Conservation (phyloP, 2,329 filamentous ascomycete species). For the Didymella sp. region DNA sequence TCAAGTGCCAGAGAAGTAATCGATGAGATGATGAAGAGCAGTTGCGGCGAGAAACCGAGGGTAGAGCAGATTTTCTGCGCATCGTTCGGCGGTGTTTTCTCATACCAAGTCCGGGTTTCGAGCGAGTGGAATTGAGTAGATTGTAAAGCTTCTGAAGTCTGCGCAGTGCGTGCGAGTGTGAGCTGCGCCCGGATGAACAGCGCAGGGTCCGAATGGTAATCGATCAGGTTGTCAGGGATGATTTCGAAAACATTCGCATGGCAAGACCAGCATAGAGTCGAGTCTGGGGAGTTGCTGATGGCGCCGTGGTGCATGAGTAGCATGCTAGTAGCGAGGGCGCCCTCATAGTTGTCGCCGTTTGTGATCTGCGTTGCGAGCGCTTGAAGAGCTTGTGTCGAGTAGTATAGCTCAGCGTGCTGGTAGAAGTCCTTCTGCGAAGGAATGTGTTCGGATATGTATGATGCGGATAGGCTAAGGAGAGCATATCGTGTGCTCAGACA, state of each 20-base stretch:
- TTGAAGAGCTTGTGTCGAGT: slow-evolving; percentile 43
- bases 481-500: slow-evolving; percentile 43
- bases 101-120: slow-evolving; percentile 38
- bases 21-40: slow-evolving; percentile 40
- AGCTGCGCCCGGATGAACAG: slow-evolving; percentile 43
- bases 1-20: slow-evolving; percentile 35
- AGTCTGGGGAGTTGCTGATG: slow-evolving; percentile 35
- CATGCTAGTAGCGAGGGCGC: slow-evolving; percentile 44
- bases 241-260: slow-evolving; percentile 45
- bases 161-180: slow-evolving; percentile 39
- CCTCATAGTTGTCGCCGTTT: slow-evolving; percentile 37
- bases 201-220: slow-evolving; percentile 35
- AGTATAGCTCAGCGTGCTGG: slow-evolving; percentile 44
- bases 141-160: slow-evolving; percentile 31
- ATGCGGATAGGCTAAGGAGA: slow-evolving; percentile 42
- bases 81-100: slow-evolving; percentile 28
- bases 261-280: slow-evolving; percentile 42
- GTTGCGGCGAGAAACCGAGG: slow-evolving; percentile 39
- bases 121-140: slow-evolving; percentile 34
- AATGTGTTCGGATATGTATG: slow-evolving; percentile 42
- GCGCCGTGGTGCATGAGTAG: slow-evolving; percentile 43
- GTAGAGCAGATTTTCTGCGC: slow-evolving; percentile 35
- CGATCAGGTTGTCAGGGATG: slow-evolving; percentile 32
- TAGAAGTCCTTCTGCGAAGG: slow-evolving; percentile 38
- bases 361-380: slow-evolving; percentile 39